Base-by-base conservation (phyloP, 1,284 basidiomycete genomes). In the Pholiota adiposa region DNA sequence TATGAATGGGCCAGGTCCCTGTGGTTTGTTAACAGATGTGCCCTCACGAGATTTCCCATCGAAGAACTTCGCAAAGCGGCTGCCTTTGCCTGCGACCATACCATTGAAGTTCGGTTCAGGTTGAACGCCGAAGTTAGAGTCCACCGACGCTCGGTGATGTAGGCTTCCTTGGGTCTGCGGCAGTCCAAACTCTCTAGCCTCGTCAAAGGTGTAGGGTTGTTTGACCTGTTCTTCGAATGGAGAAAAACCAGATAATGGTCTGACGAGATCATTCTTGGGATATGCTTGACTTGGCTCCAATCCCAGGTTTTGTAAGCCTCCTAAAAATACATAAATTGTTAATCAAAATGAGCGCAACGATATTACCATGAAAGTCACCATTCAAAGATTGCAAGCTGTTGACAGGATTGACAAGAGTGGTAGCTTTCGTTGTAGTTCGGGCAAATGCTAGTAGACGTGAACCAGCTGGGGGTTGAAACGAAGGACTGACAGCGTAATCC, bases 51-150 rank as follows among this genome's bases (percentile, higher is more conserved):
- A 70, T 72, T 90, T 92, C n/a, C 80, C 80, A 65, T 92, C 91
- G 63, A 92, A 93, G 70, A 92, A 91, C 70, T 92, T 93, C 31
- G 90, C 90, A 70, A 93, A 89, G 27, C 90, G 85, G 69, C 90
- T 92, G 31, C 90, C 90, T 72, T 87, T 90, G 31, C 77, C 79
- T 36, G 78, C 73, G 16, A 82, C 78, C 68, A 83, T 77, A 18
- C 78, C 78, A 36, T 75, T 73, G 38, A 66, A 69, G 59, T 66
- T 73, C 2, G 61, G 14, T 51, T 70, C 69, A 11, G 54, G 19
- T n/a, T 63, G 67, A 44, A 50, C 31, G 29, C 56, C 63, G 46
- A 67, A 66, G 29, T 58, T 48, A 27, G 63, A 67, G 9, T 69
- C 68, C 21, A 64, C 48, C 18, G 59, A 59, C 8, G 54, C 33